Conservation (phyloP, 306 rosid genomes). For the Vachellia collinsii region DNA sequence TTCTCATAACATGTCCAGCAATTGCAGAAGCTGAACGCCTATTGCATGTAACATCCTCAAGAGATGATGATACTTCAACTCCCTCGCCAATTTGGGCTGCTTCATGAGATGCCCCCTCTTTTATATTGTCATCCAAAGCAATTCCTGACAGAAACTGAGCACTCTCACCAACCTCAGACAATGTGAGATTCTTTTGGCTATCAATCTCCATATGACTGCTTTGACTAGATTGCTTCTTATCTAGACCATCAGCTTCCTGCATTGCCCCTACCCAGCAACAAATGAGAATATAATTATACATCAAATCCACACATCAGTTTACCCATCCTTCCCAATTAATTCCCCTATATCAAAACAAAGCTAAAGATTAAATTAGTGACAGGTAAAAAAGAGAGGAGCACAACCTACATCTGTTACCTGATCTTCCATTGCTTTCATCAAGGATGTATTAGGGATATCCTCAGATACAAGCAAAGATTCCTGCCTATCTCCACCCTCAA, state of each 20-base stretch:
- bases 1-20: constrained; percentile 41
- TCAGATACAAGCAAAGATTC: constrained; percentile 38
- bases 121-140: constrained; percentile 41
- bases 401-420: constrained; percentile 95
- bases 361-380: constrained; percentile 31
- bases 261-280: constrained; percentile 92
- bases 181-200: constrained; percentile 48
- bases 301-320: constrained; percentile 47
- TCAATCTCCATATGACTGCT: constrained; percentile 44
- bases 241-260: constrained; percentile 85
- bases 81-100: constrained; percentile 41
- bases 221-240: constrained; percentile 44
- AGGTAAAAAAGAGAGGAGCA: constrained; percentile 53
- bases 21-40: constrained; percentile 42
- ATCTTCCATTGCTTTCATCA: constrained; percentile 67
- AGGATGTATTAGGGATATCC: constrained; percentile 46
- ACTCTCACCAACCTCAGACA: constrained; percentile 39
- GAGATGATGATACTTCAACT: constrained; percentile 50
- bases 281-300: constrained; percentile 78
- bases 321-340: constrained; percentile 41
- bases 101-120: constrained; percentile 42
- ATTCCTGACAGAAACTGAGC: constrained; percentile 40
- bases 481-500: constrained; percentile 38
- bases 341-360: constrained; percentile 30
- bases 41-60: constrained; percentile 43